Percentiles rank a stretch among this genome's conserved stretches.
Evolutionary conservation across 2,329 filamentous ascomycete genomes (phyloP).

Genomic region (Dothistroma septosporum): DNA sequence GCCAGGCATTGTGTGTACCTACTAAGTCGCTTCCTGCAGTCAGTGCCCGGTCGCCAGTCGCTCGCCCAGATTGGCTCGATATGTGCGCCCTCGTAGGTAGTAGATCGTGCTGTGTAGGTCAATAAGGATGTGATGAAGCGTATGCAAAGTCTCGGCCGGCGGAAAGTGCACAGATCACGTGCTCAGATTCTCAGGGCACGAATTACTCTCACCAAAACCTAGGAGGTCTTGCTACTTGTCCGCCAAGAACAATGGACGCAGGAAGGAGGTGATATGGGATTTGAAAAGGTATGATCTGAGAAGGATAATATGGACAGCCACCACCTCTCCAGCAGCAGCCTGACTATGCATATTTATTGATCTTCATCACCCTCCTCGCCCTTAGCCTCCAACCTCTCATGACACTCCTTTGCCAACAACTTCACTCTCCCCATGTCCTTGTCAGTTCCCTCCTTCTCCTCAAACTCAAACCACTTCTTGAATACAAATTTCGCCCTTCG

Average conservation of each 20-base stretch:
- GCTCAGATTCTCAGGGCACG: background rate
- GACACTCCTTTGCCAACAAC: conserved; percentile 67
- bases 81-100: background rate
- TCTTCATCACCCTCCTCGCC: conserved; percentile 30
- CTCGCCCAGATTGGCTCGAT: background rate
- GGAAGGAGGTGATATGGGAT: too few species aligned
- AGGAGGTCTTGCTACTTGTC: too few species aligned
- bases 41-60: background rate
- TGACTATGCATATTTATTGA: background rate
- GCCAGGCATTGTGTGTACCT: conserved; percentile 35
- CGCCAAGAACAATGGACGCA: too few species aligned
- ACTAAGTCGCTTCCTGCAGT: conserved; percentile 3
- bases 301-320: background rate
- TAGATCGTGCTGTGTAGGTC: background rate
- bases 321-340: background rate
- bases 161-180: background rate
- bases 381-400: conserved; percentile 45
- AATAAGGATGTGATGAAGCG: background rate
- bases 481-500: conserved; percentile 84
- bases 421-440: conserved; percentile 68
- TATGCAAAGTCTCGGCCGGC: background rate
- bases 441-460: conserved; percentile 64
- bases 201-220: too few species aligned
- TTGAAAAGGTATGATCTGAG: background rate
- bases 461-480: conserved; percentile 86